Base-by-base conservation (phyloP, 1,284 basidiomycete genomes). In the Moesziomyces globuligerus region DNA sequence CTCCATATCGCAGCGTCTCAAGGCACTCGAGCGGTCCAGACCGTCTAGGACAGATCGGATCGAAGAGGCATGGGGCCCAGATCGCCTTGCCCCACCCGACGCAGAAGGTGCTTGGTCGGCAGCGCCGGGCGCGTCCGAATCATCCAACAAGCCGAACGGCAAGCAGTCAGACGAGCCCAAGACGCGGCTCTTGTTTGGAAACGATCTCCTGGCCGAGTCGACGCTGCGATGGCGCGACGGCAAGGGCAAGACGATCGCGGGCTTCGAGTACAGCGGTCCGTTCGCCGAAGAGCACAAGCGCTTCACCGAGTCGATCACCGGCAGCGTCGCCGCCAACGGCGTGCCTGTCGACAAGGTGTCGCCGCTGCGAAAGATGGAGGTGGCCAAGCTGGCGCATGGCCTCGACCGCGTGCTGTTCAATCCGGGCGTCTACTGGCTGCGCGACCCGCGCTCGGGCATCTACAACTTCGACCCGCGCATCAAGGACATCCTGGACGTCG, bases 381-480 rank as follows among this genome's bases (percentile, higher is more conserved):
- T 96, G 8, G 88, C 93, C 1, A 86, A 79, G 2, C 86, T 98
- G 1, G 86, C 88, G 0, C 92, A 93, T 79, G 89, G 89, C 1
- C 85, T 98, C 2, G 90, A 92, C 47, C 87, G 92, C 1, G 80
- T 81, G 10, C 58, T 81, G 17, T 81, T 81, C 68, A 80, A 81
- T 73, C 91, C 92, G 3, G 93, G 93, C n/a, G 90, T 96, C 0
- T 91, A 95, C 78, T 92, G 91, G 89, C 83, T 97, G 2, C 88
- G 89, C 74, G 94, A 98, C 76, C 91, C 92, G 1, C 87, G 92
- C 9, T 91, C 93, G 0, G 87, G 88, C 7, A 90, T 92, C 7
- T 95, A 92, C 84, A 96, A 96, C 81, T 98, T 93, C 79, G 84
- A 89, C 0, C 87, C 88, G 1, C 87, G 87, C 76, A 84, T 93